Base-by-base conservation (phyloP, 2,329 filamentous ascomycete species). In the Alternaria infectoria region DNA sequence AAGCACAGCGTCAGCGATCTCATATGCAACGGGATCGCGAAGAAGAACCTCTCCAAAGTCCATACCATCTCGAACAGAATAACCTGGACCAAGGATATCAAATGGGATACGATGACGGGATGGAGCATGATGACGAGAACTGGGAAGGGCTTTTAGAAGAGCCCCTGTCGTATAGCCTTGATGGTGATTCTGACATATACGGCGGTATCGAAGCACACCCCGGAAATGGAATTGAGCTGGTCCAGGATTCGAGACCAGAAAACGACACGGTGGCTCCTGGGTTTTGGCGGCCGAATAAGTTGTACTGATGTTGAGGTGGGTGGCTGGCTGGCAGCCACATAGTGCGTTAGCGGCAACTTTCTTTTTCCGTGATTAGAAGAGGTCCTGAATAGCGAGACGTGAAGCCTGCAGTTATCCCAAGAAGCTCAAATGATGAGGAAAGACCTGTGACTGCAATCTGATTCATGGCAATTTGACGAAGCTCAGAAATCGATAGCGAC, bases 241-340 rank as follows among this genome's bases (percentile, higher is more conserved):
- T 63, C 12, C 54, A 64, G 9, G 26, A 54, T 17, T 9, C 47
- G 7, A 43, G 47, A 51, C 56, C 26, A 40, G 61, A 61, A 21
- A 65, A 43, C 51, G 57, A 54, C 10, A 62, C 69, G 3, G 70
- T 79, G 52, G 70, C 69, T 11, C 52, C 65, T 10, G 74, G 78
- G 6, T 84, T 84, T 70, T 84, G 83, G 83, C 79, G 77, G 67
- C 82, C 81, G 12, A 77, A 84, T 66, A 81, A 67, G 58, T 62
- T 84, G 62, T 84, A 84, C 69, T 84, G 76, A 81, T 13, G 10
- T 32, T 43, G 40, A 32, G 15, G 45, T 23, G 36, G 36, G 36
- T 40, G 36, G 36, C 8, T 40, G 9, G 32, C 32, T n/a, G 40
- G 46, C 36, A 43, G 17, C 30, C 21, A 32, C 30, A 21, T 46